Percentiles rank a stretch among this genome's conserved stretches.
Evolutionary conservation across 2,329 filamentous ascomycete species (phyloP).

Genomic region (Talaromyces sp.): DNA sequence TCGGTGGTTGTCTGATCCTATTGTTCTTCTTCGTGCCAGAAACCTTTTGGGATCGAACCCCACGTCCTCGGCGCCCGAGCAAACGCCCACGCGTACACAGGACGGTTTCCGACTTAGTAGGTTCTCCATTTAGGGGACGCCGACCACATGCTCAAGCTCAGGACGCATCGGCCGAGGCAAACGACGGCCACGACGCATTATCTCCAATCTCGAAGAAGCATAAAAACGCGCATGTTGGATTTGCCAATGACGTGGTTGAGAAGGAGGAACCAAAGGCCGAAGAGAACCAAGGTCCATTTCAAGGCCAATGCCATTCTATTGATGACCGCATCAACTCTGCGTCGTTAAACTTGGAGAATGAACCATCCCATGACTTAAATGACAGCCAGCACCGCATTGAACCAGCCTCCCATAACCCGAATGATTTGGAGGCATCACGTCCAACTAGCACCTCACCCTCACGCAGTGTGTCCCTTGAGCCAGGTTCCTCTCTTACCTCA

Average conservation of each 20-base stretch:
- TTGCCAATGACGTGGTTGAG: conserved; percentile 46
- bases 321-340: conserved; percentile 6
- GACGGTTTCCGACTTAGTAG: conserved; percentile 42
- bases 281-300: background rate
- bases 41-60: conserved; percentile 91
- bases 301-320: background rate
- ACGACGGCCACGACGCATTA: conserved; percentile 10
- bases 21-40: conserved; percentile 92
- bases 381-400: background rate
- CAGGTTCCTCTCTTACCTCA: conserved; percentile 27
- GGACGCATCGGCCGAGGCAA: conserved; percentile 12
- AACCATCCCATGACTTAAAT: conserved; percentile 21
- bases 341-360: background rate
- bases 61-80: conserved; percentile 51
- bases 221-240: conserved; percentile 59
- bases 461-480: conserved; percentile 37
- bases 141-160: conserved; percentile 25
- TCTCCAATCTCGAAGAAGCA: conserved; percentile 24
- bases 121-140: conserved; percentile 39
- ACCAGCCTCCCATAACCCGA: background rate
- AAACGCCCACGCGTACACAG: conserved; percentile 41
- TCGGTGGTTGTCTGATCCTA: conserved; percentile 68
- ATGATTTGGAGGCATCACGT: conserved; percentile 36
- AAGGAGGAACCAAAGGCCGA: conserved; percentile 14
- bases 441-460: conserved; percentile 26